Base-by-base conservation (phyloP, 2,329 filamentous ascomycete species). In the Aspergillus jensenii region DNA sequence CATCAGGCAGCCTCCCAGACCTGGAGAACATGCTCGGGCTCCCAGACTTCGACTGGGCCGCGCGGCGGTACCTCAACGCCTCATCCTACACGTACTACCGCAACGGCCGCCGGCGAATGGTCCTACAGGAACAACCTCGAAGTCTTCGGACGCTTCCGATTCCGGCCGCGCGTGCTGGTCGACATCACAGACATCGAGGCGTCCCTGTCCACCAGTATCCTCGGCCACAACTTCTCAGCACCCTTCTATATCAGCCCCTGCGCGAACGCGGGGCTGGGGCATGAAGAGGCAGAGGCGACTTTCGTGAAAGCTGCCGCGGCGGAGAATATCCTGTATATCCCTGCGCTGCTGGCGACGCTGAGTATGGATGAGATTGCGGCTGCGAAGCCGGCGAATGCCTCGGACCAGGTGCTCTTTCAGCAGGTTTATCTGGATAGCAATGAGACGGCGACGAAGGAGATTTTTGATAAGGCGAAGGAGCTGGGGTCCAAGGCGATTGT, bases 401-500 rank as follows among this genome's bases (percentile, higher is more conserved):
- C 54, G 3, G 8, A 4, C 27, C 58, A 59, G 50, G 31, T 37
- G 7, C 19, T 57, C 7, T 59, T 59, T 54, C 58, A 59, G 45
- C 58, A 59, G 21, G 54, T 56, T 6, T 57, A 59, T 6, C 58
- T 59, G 9, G 37, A 27, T 17, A 43, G 27, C n/a, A 59, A 59
- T 40, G 54, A 57, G 15, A 59, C 58, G 14, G 48, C 43, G 33
- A 59, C 58, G 14, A 25, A 59, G 39, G 25, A 50, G 25, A 14
- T 59, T 3, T 57, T 59, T 40, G 19, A 54, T 9, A 23, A 47
- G 58, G 88, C 96, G 72, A 86, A 89, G 70, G 81, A 82, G 63
- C 81, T 91, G 49, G 81, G 81, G 61, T 89, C 89, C 78, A 95
- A 93, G 72, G 96, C 92, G 73, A 83, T 98, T 64, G 88, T 87